Evolutionary conservation across 768 basidiomycete genomes (phyloP), one percentile per base, ranked within the genome.

Genomic region (Psilocybe cyanescens): DNA sequence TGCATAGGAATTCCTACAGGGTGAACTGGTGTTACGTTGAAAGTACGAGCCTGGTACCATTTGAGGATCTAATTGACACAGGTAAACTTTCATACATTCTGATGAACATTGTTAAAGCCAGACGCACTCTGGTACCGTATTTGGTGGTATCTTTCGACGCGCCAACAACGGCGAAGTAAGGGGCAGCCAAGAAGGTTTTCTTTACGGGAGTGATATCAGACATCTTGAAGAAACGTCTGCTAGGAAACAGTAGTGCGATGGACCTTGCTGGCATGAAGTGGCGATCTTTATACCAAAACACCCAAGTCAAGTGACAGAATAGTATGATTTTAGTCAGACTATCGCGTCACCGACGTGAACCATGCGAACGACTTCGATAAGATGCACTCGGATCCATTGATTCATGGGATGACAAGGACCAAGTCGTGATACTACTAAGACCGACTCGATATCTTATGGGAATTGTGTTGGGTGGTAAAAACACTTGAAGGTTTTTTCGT

Each of bases 141-240:
- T 94, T 95, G 59, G 78, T 78, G 67, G 84, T 81, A 74, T 94
- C 89, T 63, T 87, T 93, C 47, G 91, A 94, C 3, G 92, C 92
- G 24, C 94, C 93, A 12, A 92, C 85, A 29, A 95, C 92, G 33
- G 92, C 94, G 58, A 82, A 95, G 62, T 78, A 70, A 5, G 88
- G 79, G 11, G 86, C 83, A 7, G 83, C 77, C 45, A 94, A 71
- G 74, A 94, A 94, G 66, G 81, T 76, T 59, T 83, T 83, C 60
- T 87, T 79, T 46, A 77, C 68, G 63, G 75, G 69, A 59, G 70
- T 67, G 19, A 75, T 66, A 37, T 64, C 68, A 33, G 68, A 63
- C 65, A 73, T 70, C 46, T 59, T 62, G 31, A 59, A 55, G 63
- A 51, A 31, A 31, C 11, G 45, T 37, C 45, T 35, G 52, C 12